These are phyloP conservation scores for Bruguiera gymnorhiza DNA, from an alignment of 345 rosid species.

Conservation along the genomic window DNA sequence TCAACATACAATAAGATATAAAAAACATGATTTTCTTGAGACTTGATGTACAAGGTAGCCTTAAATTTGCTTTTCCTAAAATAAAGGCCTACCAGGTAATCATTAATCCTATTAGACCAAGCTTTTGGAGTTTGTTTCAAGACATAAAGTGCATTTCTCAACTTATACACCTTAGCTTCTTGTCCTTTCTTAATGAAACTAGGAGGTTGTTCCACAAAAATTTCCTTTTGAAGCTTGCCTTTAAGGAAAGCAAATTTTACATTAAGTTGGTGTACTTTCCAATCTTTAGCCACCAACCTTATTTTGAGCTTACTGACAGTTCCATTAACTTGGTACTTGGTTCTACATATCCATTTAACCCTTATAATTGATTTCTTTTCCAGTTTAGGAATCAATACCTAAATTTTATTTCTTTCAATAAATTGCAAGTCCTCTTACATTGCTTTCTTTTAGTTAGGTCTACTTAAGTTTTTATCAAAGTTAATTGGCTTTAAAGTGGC, in stretches of 20 bases:
- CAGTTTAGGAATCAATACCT: too few species aligned
- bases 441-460: too few species aligned
- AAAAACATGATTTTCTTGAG: background rate
- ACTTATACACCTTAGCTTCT: background rate
- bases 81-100: background rate
- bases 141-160: background rate
- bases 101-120: background rate
- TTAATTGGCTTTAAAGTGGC: too few species aligned
- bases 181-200: background rate
- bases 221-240: background rate
- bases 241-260: background rate
- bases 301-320: too few species aligned
- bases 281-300: too few species aligned
- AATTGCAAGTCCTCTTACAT: too few species aligned
- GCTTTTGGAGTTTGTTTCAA: background rate
- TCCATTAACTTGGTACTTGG: too few species aligned
- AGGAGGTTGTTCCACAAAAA: background rate
- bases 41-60: background rate
- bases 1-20: background rate
- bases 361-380: too few species aligned
- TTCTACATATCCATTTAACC: too few species aligned
- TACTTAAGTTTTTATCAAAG: too few species aligned
- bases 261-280: too few species aligned
- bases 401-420: too few species aligned
- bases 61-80: background rate